Evolutionary conservation across 2,329 filamentous ascomycete genomes (phyloP).

Genomic region (Alternaria gansuensis): DNA sequence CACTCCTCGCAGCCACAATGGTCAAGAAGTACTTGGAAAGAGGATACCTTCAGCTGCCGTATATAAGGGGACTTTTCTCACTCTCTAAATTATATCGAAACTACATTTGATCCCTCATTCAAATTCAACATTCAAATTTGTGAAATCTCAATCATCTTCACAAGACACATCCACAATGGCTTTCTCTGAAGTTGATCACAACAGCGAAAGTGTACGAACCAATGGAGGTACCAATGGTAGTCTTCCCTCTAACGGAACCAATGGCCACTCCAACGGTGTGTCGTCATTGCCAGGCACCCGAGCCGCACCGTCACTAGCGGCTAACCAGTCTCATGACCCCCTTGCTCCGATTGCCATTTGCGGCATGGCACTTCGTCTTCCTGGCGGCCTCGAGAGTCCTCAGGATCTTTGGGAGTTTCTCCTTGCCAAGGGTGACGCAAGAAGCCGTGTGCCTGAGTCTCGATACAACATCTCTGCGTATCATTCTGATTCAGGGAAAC

Average conservation of each 20-base stretch:
- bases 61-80: too few species aligned
- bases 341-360: slow-evolving; percentile 32
- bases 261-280: background rate
- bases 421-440: background rate
- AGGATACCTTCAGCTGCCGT: too few species aligned
- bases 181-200: too few species aligned
- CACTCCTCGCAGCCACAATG: too few species aligned
- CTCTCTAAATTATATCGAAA: too few species aligned
- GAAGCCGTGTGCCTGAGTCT: slow-evolving; percentile 2
- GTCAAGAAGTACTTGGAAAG: too few species aligned
- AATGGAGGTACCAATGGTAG: background rate
- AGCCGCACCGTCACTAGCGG: too few species aligned
- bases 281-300: background rate
- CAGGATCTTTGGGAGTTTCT: slow-evolving; percentile 48
- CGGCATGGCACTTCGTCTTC: slow-evolving; percentile 38
- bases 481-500: slow-evolving; percentile 30
- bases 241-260: background rate
- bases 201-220: background rate
- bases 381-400: slow-evolving; percentile 23
- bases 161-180: too few species aligned
- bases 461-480: slow-evolving; percentile 22
- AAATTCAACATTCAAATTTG: too few species aligned
- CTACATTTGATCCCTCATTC: too few species aligned
- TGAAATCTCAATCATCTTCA: too few species aligned
- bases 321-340: too few species aligned